Conservation (phyloP, 1,284 basidiomycete species). For the Anthracocystis setariae region DNA sequence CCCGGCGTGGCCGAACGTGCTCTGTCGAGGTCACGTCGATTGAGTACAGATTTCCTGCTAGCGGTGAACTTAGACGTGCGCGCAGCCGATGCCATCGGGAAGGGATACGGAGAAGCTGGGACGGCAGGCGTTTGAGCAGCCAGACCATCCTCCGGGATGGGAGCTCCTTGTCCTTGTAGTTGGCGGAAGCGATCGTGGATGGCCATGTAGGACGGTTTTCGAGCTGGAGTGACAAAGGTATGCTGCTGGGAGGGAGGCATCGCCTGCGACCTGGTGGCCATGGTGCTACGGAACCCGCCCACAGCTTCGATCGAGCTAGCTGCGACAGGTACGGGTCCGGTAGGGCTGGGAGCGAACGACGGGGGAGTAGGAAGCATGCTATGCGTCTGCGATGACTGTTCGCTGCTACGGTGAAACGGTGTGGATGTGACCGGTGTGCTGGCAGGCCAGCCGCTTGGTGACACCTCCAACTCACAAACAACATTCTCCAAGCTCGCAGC, state of each 20-base stretch:
- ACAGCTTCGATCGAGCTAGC: neutral
- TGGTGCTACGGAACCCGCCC: neutral
- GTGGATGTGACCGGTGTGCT: constrained; percentile 52
- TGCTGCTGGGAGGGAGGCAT: constrained; percentile 21
- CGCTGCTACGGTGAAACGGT: constrained; percentile 29
- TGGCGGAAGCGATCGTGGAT: constrained; percentile 49
- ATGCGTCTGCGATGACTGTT: constrained; percentile 19
- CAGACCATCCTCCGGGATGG: constrained; percentile 31
- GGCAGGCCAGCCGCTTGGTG: constrained; percentile 22
- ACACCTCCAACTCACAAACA: constrained; percentile 1
- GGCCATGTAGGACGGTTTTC: constrained; percentile 49
- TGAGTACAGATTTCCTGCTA: constrained; percentile 28
- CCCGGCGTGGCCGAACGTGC: constrained; percentile 49
- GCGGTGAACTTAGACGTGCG: constrained; percentile 31
- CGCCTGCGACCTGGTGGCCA: constrained; percentile 5
- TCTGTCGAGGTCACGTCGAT: constrained; percentile 52
- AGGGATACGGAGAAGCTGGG: constrained; percentile 63
- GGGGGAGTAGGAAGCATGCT: constrained; percentile 42
- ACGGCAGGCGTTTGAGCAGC: constrained; percentile 38
- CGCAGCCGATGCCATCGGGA: constrained; percentile 51
- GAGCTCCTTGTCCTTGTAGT: constrained; percentile 35
- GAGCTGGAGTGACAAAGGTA: constrained; percentile 57
- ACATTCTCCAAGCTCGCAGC: constrained; percentile 34
- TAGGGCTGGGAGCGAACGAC: constrained; percentile 41
- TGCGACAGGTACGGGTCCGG: constrained; percentile 2